Evolutionary conservation across 306 rosid species (phyloP).

Genomic region (Pachyrhizus erosus): DNA sequence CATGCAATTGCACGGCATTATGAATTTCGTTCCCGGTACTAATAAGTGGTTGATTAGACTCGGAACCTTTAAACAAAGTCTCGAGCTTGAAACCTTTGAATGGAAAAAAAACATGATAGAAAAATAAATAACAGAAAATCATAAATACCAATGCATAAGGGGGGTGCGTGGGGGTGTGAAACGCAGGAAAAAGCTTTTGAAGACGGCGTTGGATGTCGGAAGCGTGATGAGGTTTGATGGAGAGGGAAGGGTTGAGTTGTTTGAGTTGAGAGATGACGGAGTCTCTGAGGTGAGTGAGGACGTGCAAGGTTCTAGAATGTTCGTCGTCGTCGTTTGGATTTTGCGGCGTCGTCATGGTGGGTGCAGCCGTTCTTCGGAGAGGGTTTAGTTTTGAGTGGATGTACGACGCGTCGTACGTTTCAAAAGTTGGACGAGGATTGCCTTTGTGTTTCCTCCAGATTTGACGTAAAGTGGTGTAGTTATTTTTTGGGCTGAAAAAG

Average conservation of each 20-base stretch:
- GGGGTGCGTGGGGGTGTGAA: constrained; percentile 48
- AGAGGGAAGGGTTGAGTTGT: background rate
- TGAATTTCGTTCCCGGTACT: background rate
- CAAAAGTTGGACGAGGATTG: no score
- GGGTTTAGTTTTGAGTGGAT: no score
- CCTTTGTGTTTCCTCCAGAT: no score
- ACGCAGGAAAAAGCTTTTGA: constrained; percentile 19
- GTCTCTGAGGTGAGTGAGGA: constrained; percentile 8
- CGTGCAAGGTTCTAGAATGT: background rate
- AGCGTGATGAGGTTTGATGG: background rate
- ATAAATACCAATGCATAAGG: constrained; percentile 47
- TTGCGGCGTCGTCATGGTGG: background rate
- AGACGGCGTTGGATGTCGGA: constrained; percentile 28
- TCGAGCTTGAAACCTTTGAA: no score
- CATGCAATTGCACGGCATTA: background rate
- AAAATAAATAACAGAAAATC: no score
- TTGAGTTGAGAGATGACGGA: constrained; percentile 27
- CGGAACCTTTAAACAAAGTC: no score
- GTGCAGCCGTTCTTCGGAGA: no score
- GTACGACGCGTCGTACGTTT: no score
- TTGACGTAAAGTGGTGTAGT: no score
- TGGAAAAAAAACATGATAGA: no score
- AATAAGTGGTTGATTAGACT: no score
- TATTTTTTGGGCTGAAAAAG: no score
- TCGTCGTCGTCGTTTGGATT: background rate